phyloP scores from a whole-genome alignment of 495 filamentous ascomycete genomes.

The Daldinia decipiens region DNA sequence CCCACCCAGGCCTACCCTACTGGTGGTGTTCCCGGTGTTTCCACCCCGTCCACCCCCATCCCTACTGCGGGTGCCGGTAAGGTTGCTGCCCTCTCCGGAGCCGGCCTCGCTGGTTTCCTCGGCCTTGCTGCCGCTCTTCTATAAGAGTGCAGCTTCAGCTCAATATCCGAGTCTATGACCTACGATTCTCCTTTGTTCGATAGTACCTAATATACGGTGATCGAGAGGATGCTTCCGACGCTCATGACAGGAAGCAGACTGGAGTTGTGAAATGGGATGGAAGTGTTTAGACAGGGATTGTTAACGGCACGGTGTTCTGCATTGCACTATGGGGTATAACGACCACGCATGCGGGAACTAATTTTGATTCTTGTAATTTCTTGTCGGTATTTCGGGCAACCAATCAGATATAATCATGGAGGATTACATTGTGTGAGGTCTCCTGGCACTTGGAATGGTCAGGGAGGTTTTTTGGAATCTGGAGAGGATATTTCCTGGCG shows the following conservation, averaged over 20 bases:
- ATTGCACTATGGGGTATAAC: conserved; percentile 54
- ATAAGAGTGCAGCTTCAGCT: conserved; percentile 63
- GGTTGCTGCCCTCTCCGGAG: conserved; percentile 73
- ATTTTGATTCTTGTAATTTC: conserved; percentile 57
- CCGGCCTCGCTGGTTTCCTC: conserved; percentile 77
- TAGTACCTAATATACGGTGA: conserved; percentile 52
- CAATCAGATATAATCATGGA: conserved; percentile 37
- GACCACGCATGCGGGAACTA: conserved; percentile 50
- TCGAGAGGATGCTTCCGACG: conserved; percentile 42
- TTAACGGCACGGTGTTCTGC: conserved; percentile 47
- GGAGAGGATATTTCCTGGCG: conserved; percentile 19
- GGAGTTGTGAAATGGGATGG: conserved; percentile 44
- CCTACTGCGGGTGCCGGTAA: conserved; percentile 71
- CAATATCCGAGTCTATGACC: conserved; percentile 49
- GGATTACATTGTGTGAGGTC: conserved; percentile 54
- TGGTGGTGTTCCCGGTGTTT: conserved; percentile 49
- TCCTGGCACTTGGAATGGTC: conserved; percentile 48
- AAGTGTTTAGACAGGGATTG: conserved; percentile 45
- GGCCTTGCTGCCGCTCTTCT: conserved; percentile 78
- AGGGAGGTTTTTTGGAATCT: conserved; percentile 32
- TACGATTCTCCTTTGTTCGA: conserved; percentile 52
- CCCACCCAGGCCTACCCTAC: conserved; percentile 49
- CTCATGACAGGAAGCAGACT: conserved; percentile 54
- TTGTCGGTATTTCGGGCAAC: conserved; percentile 46
- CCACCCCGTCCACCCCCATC: conserved; percentile 54